Percentiles rank a stretch among this genome's conserved stretches.
Evolutionary conservation across 2,329 filamentous ascomycete genomes (phyloP).

Genomic region (Trichoderma aggressivum): DNA sequence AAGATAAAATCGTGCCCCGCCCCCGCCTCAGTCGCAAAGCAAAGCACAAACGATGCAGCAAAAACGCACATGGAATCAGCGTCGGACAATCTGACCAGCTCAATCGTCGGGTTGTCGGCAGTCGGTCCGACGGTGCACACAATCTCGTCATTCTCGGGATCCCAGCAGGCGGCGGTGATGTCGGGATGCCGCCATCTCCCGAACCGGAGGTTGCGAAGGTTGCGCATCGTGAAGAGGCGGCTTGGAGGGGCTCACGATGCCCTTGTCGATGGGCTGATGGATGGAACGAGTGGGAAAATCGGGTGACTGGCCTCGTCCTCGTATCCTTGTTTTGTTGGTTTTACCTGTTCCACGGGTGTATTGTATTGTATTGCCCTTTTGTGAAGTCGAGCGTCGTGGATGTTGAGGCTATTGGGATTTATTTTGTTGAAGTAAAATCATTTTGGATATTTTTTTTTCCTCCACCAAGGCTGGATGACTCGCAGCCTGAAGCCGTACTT

Average conservation of each 20-base stretch:
- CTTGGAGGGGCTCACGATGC: conserved; percentile 11
- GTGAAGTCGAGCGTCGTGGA: background rate
- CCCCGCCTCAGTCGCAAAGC: conserved; percentile 5
- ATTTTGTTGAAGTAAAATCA: background rate
- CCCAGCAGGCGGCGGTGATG: conserved; percentile 81
- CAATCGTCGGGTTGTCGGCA: conserved; percentile 64
- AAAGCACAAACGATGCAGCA: background rate
- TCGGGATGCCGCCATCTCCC: conserved; percentile 60
- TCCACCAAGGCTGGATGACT: background rate
- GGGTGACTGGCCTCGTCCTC: background rate
- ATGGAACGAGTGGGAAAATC: background rate
- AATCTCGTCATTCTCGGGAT: conserved; percentile 71
- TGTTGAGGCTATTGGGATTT: background rate
- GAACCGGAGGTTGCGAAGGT: conserved; percentile 75
- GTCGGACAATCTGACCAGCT: conserved; percentile 58
- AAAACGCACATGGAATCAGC: conserved; percentile 42
- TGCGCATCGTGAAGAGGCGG: conserved; percentile 63
- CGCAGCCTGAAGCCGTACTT: conserved; percentile 1
- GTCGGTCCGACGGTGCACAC: conserved; percentile 84
- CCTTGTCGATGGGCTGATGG: background rate
- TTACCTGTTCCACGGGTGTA: background rate
- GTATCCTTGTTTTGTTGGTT: background rate
- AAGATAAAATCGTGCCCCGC: conserved; percentile 7
- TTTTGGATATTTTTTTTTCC: background rate
- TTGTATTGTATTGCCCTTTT: background rate